Conservation (phyloP, 805 yeast species). For the Candida schatavii region DNA sequence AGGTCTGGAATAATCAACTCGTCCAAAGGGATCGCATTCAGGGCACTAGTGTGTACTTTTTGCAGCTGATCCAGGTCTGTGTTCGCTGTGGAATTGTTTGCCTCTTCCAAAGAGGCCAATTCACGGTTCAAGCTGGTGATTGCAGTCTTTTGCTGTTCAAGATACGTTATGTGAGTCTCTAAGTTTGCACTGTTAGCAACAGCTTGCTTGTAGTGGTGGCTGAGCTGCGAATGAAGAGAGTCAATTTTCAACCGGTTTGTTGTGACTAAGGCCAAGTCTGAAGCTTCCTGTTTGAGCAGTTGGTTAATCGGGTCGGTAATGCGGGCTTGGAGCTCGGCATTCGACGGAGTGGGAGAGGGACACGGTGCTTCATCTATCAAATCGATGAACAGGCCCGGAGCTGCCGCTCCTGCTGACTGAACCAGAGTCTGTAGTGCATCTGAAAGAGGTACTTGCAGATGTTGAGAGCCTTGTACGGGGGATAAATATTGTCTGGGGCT, state of each 20-base stretch:
- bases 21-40: conserved; percentile 22
- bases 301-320: background rate
- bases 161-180: conserved; percentile 26
- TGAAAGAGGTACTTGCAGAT: too few relatives aligned
- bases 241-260: conserved; percentile 16
- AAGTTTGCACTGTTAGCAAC: conserved; percentile 31
- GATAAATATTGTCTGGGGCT: background rate
- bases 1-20: conserved; percentile 40
- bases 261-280: conserved; percentile 1
- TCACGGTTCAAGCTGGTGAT: conserved; percentile 23
- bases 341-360: background rate
- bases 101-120: conserved; percentile 21
- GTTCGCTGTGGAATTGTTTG: conserved; percentile 22
- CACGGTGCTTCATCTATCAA: background rate
- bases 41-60: conserved; percentile 7
- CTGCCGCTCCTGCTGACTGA: background rate
- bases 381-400: background rate
- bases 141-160: conserved; percentile 21
- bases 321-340: background rate
- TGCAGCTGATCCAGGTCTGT: too few relatives aligned
- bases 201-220: conserved; percentile 36
- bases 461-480: too few relatives aligned
- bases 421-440: background rate
- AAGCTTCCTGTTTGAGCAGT: background rate
- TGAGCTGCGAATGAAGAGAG: conserved; percentile 30